These are phyloP conservation scores for Mollisiaceae sp. DNA, from an alignment of 2,329 filamentous ascomycete genomes.

Conservation along the genomic window DNA sequence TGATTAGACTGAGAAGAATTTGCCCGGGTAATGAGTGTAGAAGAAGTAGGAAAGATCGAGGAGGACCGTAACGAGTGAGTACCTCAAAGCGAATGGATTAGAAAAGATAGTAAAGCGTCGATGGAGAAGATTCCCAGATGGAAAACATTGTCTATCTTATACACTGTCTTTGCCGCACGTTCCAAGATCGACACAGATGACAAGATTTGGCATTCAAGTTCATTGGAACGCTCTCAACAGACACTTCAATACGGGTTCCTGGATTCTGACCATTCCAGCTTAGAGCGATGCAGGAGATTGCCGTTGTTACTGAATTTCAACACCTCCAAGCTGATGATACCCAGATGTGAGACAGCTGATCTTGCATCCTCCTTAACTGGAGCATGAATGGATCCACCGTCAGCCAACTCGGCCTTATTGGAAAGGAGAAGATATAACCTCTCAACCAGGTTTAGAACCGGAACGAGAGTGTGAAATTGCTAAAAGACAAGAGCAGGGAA, in stretches of 20 bases:
- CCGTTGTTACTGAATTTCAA: not conserved
- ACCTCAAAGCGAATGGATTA: not conserved
- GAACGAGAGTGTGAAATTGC: too few relatives aligned
- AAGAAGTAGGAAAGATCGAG: not conserved
- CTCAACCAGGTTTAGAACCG: not conserved
- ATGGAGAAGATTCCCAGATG: not conserved
- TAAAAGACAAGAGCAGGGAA: too few relatives aligned
- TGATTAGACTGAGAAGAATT: too few relatives aligned
- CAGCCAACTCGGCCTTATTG: not conserved
- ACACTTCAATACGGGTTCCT: not conserved
- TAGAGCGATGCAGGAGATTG: not conserved
- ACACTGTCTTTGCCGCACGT: not conserved
- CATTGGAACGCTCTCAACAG: not conserved
- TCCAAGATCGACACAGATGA: not conserved
- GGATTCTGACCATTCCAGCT: not conserved
- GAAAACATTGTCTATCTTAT: not conserved
- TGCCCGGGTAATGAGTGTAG: not conserved
- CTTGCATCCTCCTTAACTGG: not conserved
- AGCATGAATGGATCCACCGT: not conserved
- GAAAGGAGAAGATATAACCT: not conserved
- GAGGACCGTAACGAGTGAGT: slow-evolving; percentile 10
- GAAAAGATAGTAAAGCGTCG: not conserved
- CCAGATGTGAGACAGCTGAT: not conserved
- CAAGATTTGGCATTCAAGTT: not conserved
- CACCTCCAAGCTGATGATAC: not conserved